phyloP scores from a whole-genome alignment of 768 basidiomycete species.

The Pulveroboletus frians region DNA sequence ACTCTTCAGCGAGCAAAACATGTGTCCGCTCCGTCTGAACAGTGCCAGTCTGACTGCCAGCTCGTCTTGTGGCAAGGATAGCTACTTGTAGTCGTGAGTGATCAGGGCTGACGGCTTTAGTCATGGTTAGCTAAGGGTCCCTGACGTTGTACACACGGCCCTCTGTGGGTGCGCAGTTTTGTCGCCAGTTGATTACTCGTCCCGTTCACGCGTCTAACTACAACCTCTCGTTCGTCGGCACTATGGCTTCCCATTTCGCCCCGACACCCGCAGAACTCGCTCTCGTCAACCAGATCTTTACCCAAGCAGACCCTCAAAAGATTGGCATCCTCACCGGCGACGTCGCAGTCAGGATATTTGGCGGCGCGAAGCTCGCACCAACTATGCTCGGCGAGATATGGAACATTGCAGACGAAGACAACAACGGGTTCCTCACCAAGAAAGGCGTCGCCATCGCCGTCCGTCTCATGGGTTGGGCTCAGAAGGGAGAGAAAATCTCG shows the following conservation, averaged over 20 bases:
- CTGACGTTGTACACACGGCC: slow-evolving; percentile 1
- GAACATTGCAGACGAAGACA: slow-evolving; percentile 87
- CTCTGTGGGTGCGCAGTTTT: slow-evolving; percentile 17
- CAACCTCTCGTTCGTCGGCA: slow-evolving; percentile 1
- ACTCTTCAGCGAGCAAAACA: too few species aligned
- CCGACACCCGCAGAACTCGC: slow-evolving; percentile 47
- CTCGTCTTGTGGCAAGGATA: too few species aligned
- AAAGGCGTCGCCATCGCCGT: slow-evolving; percentile 85
- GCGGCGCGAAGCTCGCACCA: slow-evolving; percentile 75
- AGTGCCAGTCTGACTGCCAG: too few species aligned
- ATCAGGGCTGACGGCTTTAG: not conserved
- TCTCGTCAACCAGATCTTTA: slow-evolving; percentile 70
- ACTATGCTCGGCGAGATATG: slow-evolving; percentile 87
- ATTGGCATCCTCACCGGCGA: slow-evolving; percentile 86
- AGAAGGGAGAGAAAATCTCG: slow-evolving; percentile 71
- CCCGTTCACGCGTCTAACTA: slow-evolving; percentile 8
- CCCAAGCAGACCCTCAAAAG: slow-evolving; percentile 69
- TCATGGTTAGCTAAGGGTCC: not conserved
- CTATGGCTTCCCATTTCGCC: slow-evolving; percentile 41
- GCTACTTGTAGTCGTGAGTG: too few species aligned
- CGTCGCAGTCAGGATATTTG: slow-evolving; percentile 81
- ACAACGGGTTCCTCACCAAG: slow-evolving; percentile 86
- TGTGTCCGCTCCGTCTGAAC: too few species aligned
- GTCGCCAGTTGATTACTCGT: not conserved
- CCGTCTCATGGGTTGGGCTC: slow-evolving; percentile 90